Percentiles rank a stretch among this genome's conserved stretches.
Conservation (phyloP, 257 asterid species). For the Parsonsia alboflavescens region DNA sequence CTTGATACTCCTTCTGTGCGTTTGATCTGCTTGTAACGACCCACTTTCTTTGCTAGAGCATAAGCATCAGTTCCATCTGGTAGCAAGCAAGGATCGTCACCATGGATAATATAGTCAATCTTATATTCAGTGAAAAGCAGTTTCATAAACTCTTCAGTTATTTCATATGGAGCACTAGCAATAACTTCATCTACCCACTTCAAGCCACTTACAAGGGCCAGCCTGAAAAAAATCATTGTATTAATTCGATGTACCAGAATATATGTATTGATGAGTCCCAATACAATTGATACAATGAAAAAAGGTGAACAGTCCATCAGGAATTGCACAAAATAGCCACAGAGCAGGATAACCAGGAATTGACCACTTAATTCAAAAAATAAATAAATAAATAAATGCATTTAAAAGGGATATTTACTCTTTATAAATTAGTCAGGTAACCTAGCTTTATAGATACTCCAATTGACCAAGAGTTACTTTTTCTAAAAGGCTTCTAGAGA, state of each 20-base stretch:
- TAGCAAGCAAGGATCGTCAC: conserved; percentile 95
- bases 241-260: conserved; percentile 27
- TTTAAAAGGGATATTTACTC: not conserved
- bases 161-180: conserved; percentile 82
- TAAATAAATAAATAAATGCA: not conserved
- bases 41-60: conserved; percentile 85
- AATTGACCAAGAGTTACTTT: not conserved
- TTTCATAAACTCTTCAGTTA: conserved; percentile 85
- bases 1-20: conserved; percentile 99
- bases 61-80: conserved; percentile 98
- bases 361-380: not conserved
- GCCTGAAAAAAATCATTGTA: conserved; percentile 38
- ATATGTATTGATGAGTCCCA: not conserved
- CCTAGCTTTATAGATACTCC: too few species aligned
- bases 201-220: conserved; percentile 87
- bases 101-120: conserved; percentile 87
- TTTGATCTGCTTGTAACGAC: conserved; percentile 94
- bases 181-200: conserved; percentile 99
- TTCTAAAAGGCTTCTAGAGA: not conserved
- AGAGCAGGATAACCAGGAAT: not conserved
- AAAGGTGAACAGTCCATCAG: not conserved
- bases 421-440: not conserved
- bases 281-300: conserved; percentile 7
- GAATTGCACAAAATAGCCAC: not conserved
- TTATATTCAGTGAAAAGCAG: conserved; percentile 76